Base-by-base conservation (phyloP, 2,329 filamentous ascomycete genomes). In the Fonsecaea pedrosoi region DNA sequence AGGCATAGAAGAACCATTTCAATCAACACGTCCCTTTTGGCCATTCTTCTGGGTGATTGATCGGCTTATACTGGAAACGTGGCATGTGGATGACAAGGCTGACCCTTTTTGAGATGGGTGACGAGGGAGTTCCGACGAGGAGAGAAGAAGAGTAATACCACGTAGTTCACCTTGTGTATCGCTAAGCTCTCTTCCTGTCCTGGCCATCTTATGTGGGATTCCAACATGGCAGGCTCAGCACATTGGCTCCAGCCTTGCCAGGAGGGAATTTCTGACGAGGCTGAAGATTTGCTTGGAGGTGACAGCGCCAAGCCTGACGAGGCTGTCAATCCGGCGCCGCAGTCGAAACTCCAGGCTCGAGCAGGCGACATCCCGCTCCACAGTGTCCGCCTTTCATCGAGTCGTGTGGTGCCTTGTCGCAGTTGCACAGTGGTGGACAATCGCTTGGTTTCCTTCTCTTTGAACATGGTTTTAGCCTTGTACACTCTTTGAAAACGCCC, bases 391-490 rank as follows among this genome's bases (percentile, higher is more conserved):
- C 53, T 13, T 55, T 15, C 30, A 55, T 55, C 53, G 25, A 35
- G 53, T 58, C 10, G 35, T 15, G 35, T 21, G 56, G 42, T 54
- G 40, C 38, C 35, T 62, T 60, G 21, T 63, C 7, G 38, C 53
- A 65, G 59, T 63, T 32, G 58, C 53, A 40, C 18, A 57, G 63
- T 58, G 37, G 25, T 55, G 30, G 21, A 34, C 30, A 9, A n/a
- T 37, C 10, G 53, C 45, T 5, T 25, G 10, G 10, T 34, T 37
- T 15, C 15, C 58, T 64, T 67, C 54, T 34, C 21, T 48, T 15
- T 65, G 61, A 42, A 65, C 54, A 67, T 67, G 58, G 62, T 60
- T 62, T 65, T 25, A 65, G 62, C 48, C 45, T 15, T 65, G 61
- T 32, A 65, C 54, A 67, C 65, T 54, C 65, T 60, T 62, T 65